phyloP scores from a whole-genome alignment of 176 grass and related monocot genomes.

The Areca catechu region DNA sequence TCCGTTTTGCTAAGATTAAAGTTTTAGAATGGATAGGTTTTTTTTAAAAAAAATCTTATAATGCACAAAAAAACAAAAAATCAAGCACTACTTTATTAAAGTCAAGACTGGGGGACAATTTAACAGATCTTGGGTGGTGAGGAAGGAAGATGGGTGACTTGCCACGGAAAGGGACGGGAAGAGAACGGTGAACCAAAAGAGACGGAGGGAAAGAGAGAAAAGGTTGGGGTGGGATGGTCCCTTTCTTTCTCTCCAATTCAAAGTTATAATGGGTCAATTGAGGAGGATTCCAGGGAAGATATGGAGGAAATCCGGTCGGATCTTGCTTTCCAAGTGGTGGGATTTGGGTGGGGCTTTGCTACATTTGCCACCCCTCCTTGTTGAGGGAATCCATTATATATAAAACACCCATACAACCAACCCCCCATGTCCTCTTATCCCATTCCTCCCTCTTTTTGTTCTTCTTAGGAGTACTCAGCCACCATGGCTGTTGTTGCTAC shows the following conservation, averaged over 20 bases:
- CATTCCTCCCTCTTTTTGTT: conserved; percentile 11
- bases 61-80: too few species aligned
- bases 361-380: conserved; percentile 14
- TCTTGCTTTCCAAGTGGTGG: conserved; percentile 52
- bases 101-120: too few species aligned
- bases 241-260: background rate
- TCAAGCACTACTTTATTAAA: too few species aligned
- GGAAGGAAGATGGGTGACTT: too few species aligned
- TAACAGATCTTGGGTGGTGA: too few species aligned
- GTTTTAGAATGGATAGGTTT: too few species aligned
- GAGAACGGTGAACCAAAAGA: background rate
- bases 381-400: conserved; percentile 36
- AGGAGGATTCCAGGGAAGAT: conserved; percentile 63
- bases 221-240: background rate
- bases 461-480: background rate
- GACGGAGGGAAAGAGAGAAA: background rate
- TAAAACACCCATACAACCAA: conserved; percentile 26
- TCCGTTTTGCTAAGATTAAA: too few species aligned
- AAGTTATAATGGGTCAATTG: background rate
- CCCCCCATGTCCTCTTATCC: conserved; percentile 9
- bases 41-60: too few species aligned
- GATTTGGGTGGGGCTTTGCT: conserved; percentile 45
- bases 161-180: background rate
- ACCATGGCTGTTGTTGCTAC: conserved; percentile 40
- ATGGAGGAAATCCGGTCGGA: conserved; percentile 65